phyloP scores from a whole-genome alignment of 352 stramenopile species.

The Globisporangium nodosum region DNA sequence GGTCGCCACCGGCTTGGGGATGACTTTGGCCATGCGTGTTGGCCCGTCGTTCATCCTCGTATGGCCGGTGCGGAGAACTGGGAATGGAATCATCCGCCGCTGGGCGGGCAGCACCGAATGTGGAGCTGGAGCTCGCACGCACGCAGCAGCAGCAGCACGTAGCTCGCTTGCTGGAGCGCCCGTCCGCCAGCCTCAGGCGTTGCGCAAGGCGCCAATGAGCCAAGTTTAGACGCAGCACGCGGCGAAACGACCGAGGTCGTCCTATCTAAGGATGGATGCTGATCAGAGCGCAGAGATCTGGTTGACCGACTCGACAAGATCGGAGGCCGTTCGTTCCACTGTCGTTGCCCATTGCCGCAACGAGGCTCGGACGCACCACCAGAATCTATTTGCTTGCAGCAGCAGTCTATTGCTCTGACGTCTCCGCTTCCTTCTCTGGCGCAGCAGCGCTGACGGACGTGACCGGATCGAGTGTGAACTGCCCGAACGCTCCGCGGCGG shows the following conservation, averaged over 20 bases:
- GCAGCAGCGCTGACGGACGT: not conserved
- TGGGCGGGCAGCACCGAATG: not conserved
- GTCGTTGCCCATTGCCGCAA: no score
- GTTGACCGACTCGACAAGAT: no score
- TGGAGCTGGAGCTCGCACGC: not conserved
- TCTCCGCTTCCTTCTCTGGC: not conserved
- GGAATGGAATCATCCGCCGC: conserved; percentile 61
- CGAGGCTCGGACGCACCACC: no score
- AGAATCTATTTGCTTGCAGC: not conserved
- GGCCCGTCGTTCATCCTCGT: conserved; percentile 70
- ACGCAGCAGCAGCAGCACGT: no score
- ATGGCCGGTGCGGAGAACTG: conserved; percentile 65
- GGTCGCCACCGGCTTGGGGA: conserved; percentile 41
- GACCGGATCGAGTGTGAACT: conserved; percentile 79
- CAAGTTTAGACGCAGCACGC: no score
- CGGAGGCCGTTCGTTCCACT: no score
- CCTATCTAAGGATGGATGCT: no score
- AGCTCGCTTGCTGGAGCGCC: no score
- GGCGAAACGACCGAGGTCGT: no score
- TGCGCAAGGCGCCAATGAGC: no score
- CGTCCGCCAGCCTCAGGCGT: no score
- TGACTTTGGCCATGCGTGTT: conserved; percentile 73
- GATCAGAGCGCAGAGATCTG: no score
- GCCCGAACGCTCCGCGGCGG: conserved; percentile 66
- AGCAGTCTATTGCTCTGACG: not conserved